Conservation (phyloP, 140 eudicot genomes). For the Erigeron philadelphicus region DNA sequence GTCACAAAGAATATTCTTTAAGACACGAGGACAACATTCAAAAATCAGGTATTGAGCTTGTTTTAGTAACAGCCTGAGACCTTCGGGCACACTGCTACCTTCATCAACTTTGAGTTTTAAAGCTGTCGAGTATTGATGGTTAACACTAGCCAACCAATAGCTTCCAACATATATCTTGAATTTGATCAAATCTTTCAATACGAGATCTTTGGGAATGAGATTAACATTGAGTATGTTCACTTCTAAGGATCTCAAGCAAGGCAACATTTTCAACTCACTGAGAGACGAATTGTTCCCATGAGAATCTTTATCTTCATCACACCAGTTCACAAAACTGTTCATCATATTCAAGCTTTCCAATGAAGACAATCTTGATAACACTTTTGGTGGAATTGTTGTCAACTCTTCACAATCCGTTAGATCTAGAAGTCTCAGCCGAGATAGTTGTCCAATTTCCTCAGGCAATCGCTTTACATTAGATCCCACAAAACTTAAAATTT, state of each 20-base stretch:
- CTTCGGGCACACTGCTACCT: conserved; percentile 22
- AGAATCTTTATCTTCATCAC: background rate
- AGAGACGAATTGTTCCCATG: conserved; percentile 16
- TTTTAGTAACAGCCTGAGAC: conserved; percentile 27
- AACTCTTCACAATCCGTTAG: conserved; percentile 21
- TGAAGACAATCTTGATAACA: conserved; percentile 23
- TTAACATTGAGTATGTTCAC: conserved; percentile 19
- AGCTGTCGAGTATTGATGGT: conserved; percentile 20
- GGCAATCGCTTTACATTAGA: conserved; percentile 21
- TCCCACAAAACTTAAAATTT: conserved; percentile 23
- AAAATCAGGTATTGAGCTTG: conserved; percentile 30
- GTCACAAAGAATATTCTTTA: conserved; percentile 23
- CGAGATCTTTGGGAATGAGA: conserved; percentile 21
- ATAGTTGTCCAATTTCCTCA: conserved; percentile 21
- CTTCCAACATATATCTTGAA: conserved; percentile 25
- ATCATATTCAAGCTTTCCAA: conserved; percentile 27
- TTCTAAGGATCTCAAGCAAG: conserved; percentile 24
- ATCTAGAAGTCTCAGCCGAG: conserved; percentile 23
- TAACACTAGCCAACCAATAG: conserved; percentile 23
- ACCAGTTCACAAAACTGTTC: conserved; percentile 24
- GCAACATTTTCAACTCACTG: conserved; percentile 22
- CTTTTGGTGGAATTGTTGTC: conserved; percentile 21
- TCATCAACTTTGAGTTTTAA: conserved; percentile 29
- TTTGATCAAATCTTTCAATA: conserved; percentile 16
- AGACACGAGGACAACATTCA: conserved; percentile 23